Evolutionary conservation across 2,329 filamentous ascomycete species (phyloP).

Genomic region (Fusarium keratoplasticum): DNA sequence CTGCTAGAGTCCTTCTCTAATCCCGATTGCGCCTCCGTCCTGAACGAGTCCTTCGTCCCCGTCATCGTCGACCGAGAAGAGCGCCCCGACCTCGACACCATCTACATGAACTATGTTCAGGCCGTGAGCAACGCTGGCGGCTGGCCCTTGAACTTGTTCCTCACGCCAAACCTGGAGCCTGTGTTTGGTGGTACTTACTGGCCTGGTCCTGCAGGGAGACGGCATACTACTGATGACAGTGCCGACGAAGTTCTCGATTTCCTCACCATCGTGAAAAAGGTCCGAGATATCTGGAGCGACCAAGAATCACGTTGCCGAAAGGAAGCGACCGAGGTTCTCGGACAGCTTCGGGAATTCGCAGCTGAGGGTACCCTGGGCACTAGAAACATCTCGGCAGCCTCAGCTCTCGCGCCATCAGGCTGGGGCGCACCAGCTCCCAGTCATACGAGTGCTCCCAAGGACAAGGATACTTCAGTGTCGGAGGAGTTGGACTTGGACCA

Average conservation of each 20-base stretch:
- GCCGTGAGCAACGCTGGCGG: slow-evolving; percentile 90
- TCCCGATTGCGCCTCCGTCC: slow-evolving; percentile 78
- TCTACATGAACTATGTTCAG: slow-evolving; percentile 99
- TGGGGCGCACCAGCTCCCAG: slow-evolving; percentile 48
- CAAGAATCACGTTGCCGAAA: slow-evolving; percentile 86
- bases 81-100: slow-evolving; percentile 90
- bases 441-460: slow-evolving; percentile 33
- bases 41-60: slow-evolving; percentile 91
- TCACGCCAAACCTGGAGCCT: slow-evolving; percentile 91
- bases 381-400: slow-evolving; percentile 48
- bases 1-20: slow-evolving; percentile 92
- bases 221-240: slow-evolving; percentile 50
- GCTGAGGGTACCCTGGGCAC: slow-evolving; percentile 81
- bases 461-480: slow-evolving; percentile 52
- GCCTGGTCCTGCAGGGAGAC: slow-evolving; percentile 77
- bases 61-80: slow-evolving; percentile 95
- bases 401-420: slow-evolving; percentile 45
- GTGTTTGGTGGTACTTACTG: slow-evolving; percentile 98
- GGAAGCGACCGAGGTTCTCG: slow-evolving; percentile 84
- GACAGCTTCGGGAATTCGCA: slow-evolving; percentile 86
- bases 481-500: slow-evolving; percentile 89
- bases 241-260: slow-evolving; percentile 79
- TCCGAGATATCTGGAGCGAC: slow-evolving; percentile 80
- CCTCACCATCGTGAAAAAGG: slow-evolving; percentile 83
- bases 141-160: slow-evolving; percentile 96